Conservation (phyloP, 2,329 filamentous ascomycete species). For the Calonectria fujianensis region DNA sequence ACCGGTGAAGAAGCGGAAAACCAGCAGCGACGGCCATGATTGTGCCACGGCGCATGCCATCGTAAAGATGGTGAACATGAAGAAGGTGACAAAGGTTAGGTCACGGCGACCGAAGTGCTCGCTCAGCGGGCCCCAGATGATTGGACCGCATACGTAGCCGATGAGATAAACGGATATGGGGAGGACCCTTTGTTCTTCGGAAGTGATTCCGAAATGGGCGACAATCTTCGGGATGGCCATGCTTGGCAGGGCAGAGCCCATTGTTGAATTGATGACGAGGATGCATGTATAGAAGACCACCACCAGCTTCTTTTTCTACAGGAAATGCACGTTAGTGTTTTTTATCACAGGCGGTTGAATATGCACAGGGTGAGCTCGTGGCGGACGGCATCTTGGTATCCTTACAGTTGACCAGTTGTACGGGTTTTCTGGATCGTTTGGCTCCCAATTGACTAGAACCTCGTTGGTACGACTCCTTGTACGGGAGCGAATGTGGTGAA, state of each 20-base stretch:
- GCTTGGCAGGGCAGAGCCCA: constrained; percentile 78
- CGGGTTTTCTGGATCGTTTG: constrained; percentile 70
- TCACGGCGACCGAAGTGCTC: constrained; percentile 77
- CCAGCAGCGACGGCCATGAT: constrained; percentile 70
- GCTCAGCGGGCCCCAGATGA: constrained; percentile 79
- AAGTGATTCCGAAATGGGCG: constrained; percentile 73
- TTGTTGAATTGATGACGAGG: constrained; percentile 80
- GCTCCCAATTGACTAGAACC: constrained; percentile 66
- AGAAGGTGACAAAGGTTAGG: constrained; percentile 67
- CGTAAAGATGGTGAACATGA: constrained; percentile 70
- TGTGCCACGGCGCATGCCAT: constrained; percentile 74
- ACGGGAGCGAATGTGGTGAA: constrained; percentile 60
- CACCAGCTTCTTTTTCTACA: constrained; percentile 71
- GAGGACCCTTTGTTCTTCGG: constrained; percentile 67
- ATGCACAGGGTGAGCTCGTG: neutral
- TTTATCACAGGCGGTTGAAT: no score
- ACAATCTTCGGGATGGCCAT: constrained; percentile 77
- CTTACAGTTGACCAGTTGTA: constrained; percentile 70
- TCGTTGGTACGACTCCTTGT: constrained; percentile 58
- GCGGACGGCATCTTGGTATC: neutral
- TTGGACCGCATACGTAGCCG: constrained; percentile 77
- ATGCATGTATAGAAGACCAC: constrained; percentile 74
- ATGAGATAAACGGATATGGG: constrained; percentile 79
- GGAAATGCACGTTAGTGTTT: neutral
- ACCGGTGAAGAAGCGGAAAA: constrained; percentile 73